Conservation (phyloP, 345 rosid genomes). For the Limnanthes douglasii region DNA sequence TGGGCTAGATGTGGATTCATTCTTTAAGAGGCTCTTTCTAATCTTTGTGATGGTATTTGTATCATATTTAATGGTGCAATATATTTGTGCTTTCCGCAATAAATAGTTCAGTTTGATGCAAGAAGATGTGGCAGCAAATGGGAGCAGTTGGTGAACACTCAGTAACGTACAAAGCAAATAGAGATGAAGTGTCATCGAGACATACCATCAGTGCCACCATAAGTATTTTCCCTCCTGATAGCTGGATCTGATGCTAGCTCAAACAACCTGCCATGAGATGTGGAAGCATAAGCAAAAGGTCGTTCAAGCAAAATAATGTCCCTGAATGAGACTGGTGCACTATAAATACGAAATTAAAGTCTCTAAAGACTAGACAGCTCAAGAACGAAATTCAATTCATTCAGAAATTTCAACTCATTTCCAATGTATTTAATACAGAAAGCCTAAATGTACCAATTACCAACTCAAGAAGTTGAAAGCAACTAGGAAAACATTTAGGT, state of each 20-base stretch:
- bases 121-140: background rate
- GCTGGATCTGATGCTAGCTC: conserved; percentile 23
- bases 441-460: too few relatives aligned
- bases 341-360: background rate
- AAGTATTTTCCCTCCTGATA: conserved; percentile 20
- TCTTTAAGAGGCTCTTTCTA: too few relatives aligned
- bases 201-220: conserved; percentile 27
- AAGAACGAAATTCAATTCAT: too few relatives aligned
- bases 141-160: too few relatives aligned
- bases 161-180: background rate
- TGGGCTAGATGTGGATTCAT: too few relatives aligned
- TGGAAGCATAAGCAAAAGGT: conserved; percentile 11
- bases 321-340: conserved; percentile 2
- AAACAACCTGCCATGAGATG: conserved; percentile 32
- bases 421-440: too few relatives aligned
- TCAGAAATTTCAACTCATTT: too few relatives aligned
- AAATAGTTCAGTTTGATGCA: background rate
- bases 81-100: background rate
- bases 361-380: background rate
- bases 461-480: too few relatives aligned
- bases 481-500: too few relatives aligned
- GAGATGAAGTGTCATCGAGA: background rate
- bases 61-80: background rate
- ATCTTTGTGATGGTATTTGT: background rate
- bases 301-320: background rate